These are phyloP conservation scores for Alopecurus myosuroides DNA, from an alignment of 176 grass and related monocot species.

Conservation along the genomic window DNA sequence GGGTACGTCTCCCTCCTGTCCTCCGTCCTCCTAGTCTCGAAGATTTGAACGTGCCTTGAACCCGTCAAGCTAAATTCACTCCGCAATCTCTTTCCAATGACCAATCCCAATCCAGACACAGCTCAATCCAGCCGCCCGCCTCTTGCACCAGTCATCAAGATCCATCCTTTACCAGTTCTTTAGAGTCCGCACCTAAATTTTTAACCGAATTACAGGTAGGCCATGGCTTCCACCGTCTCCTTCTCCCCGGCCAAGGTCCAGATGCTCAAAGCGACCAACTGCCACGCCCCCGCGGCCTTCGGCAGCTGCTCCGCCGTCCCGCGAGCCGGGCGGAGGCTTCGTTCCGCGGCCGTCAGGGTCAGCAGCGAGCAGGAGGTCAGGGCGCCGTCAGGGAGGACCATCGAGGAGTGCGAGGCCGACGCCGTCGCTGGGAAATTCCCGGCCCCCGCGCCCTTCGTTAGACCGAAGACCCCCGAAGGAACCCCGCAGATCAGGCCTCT, in stretches of 20 bases:
- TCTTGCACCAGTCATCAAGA: not conserved
- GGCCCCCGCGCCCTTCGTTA: slow-evolving; percentile 40
- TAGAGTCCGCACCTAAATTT: not conserved
- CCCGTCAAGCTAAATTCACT: not conserved
- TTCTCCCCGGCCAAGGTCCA: slow-evolving; percentile 53
- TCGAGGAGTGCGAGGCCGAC: slow-evolving; percentile 94
- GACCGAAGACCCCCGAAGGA: slow-evolving; percentile 65
- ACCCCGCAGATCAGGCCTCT: slow-evolving; percentile 74
- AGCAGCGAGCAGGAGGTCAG: slow-evolving; percentile 69
- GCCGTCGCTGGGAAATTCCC: slow-evolving; percentile 80
- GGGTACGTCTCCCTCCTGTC: slow-evolving; percentile 28
- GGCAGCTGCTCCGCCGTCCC: slow-evolving; percentile 22
- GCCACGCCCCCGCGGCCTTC: slow-evolving; percentile 31
- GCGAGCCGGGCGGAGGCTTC: slow-evolving; percentile 21
- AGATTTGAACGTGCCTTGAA: slow-evolving; percentile 18
- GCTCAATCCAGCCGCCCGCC: not conserved
- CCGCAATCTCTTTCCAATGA: not conserved
- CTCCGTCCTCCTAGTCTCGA: not conserved
- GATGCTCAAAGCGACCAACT: slow-evolving; percentile 40
- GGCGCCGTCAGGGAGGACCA: slow-evolving; percentile 57
- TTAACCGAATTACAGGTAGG: not conserved
- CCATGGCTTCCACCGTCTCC: slow-evolving; percentile 67
- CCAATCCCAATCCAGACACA: not conserved
- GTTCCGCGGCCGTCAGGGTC: slow-evolving; percentile 43
- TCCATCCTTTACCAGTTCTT: not conserved